These are phyloP conservation scores for Metschnikowia corniflorae DNA, from an alignment of 805 yeast genomes.

Conservation along the genomic window DNA sequence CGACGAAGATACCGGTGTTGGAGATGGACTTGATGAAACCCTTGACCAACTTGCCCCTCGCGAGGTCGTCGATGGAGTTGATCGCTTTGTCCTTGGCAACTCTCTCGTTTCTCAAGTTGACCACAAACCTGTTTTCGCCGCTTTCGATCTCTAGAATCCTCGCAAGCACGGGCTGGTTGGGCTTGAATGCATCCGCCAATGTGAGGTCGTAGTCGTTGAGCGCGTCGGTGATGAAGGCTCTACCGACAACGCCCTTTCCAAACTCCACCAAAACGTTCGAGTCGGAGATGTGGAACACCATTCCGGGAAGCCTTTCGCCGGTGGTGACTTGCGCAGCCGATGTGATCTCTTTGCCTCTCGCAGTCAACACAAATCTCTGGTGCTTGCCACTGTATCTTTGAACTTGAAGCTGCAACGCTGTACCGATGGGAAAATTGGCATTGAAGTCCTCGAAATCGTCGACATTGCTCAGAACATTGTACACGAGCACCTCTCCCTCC, in stretches of 20 bases:
- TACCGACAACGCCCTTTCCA: slow-evolving; percentile 58
- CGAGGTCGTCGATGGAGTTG: slow-evolving; percentile 48
- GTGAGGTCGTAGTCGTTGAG: slow-evolving; percentile 59
- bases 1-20: slow-evolving; percentile 73
- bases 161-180: slow-evolving; percentile 56
- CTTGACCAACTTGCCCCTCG: slow-evolving; percentile 67
- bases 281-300: slow-evolving; percentile 55
- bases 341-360: slow-evolving; percentile 42
- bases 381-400: slow-evolving; percentile 51
- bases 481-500: slow-evolving; percentile 61
- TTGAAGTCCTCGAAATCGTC: slow-evolving; percentile 47
- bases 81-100: slow-evolving; percentile 52
- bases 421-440: slow-evolving; percentile 65
- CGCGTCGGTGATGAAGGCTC: slow-evolving; percentile 74
- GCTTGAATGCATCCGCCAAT: slow-evolving; percentile 46
- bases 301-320: slow-evolving; percentile 58
- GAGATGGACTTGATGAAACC: slow-evolving; percentile 79
- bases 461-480: slow-evolving; percentile 60
- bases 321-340: slow-evolving; percentile 37
- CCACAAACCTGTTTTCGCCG: slow-evolving; percentile 51
- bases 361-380: slow-evolving; percentile 46
- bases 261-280: slow-evolving; percentile 64
- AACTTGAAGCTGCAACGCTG: slow-evolving; percentile 60
- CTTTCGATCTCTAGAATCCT: slow-evolving; percentile 48
- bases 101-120: slow-evolving; percentile 54